Percentiles rank a stretch among this genome's conserved stretches.
These are phyloP conservation scores for Neolecta irregularis DNA, from an alignment of 1,139 yeast genomes.

Conservation along the genomic window DNA sequence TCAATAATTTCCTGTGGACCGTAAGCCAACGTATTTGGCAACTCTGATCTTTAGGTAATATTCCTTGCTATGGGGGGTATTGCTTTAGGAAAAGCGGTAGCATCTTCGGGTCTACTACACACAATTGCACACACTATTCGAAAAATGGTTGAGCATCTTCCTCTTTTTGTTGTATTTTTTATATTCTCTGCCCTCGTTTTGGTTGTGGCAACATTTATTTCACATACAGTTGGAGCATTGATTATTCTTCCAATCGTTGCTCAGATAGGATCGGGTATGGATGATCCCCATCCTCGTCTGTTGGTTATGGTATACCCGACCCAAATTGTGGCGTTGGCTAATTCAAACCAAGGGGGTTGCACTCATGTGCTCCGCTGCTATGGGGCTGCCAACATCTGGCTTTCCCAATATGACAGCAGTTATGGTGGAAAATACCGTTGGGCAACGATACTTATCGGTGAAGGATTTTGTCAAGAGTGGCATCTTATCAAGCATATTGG, in stretches of 20 bases:
- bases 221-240: slow-evolving; percentile 91
- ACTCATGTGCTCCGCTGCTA: slow-evolving; percentile 73
- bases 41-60: too few relatives aligned
- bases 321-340: too few relatives aligned
- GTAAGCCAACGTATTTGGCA: too few relatives aligned
- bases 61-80: slow-evolving; percentile 93
- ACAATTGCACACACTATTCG: slow-evolving; percentile 63
- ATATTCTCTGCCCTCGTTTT: slow-evolving; percentile 67
- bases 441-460: slow-evolving; percentile 71
- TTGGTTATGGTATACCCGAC: too few relatives aligned
- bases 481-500: slow-evolving; percentile 65
- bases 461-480: slow-evolving; percentile 75
- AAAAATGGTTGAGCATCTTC: slow-evolving; percentile 38
- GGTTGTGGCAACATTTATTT: slow-evolving; percentile 80
- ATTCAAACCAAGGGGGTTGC: too few relatives aligned
- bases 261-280: slow-evolving; percentile 65
- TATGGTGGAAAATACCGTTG: slow-evolving; percentile 78
- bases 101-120: slow-evolving; percentile 69
- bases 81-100: slow-evolving; percentile 81
- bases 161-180: slow-evolving; percentile 51
- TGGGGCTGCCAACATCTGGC: slow-evolving; percentile 94
- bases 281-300: slow-evolving; percentile 53
- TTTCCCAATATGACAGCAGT: slow-evolving; percentile 95
- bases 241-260: slow-evolving; percentile 78
- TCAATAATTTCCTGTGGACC: slow-evolving; percentile 88